Percentiles rank a stretch among this genome's conserved stretches.
Conservation (phyloP, 805 yeast genomes). For the Lipomyces spencermartinsiae region DNA sequence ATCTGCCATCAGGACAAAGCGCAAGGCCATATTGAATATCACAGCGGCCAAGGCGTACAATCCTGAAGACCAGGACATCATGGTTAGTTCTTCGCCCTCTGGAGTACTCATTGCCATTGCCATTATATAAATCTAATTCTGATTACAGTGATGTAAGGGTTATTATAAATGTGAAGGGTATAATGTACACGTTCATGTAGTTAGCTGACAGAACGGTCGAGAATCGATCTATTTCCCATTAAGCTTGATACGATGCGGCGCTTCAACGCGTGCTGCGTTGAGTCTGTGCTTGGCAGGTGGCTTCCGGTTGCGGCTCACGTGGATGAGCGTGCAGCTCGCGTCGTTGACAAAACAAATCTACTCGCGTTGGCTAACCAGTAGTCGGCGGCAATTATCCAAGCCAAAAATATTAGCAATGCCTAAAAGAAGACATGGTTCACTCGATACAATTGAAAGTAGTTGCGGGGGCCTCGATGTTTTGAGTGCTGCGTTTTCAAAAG, state of each 20-base stretch:
- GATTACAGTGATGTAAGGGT: not conserved
- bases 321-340: not conserved
- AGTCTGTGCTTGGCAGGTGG: no score
- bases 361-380: not conserved
- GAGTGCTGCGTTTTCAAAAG: not conserved
- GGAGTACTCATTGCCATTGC: not conserved
- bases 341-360: not conserved
- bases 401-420: not conserved
- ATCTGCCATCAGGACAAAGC: slow-evolving; percentile 14
- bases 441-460: not conserved
- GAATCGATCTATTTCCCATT: no score
- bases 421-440: not conserved
- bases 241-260: not conserved
- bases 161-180: not conserved
- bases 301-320: not conserved
- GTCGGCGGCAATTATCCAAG: not conserved
- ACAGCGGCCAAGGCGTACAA: slow-evolving; percentile 18
- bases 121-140: not conserved
- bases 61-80: slow-evolving; percentile 19
- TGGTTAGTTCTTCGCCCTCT: slow-evolving; percentile 1
- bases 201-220: no score
- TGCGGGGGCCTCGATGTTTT: not conserved
- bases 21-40: slow-evolving; percentile 24
- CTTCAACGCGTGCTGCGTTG: no score
- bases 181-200: not conserved